Evolutionary conservation across 2,329 filamentous ascomycete genomes (phyloP).

Genomic region (Diaporthe sp.): DNA sequence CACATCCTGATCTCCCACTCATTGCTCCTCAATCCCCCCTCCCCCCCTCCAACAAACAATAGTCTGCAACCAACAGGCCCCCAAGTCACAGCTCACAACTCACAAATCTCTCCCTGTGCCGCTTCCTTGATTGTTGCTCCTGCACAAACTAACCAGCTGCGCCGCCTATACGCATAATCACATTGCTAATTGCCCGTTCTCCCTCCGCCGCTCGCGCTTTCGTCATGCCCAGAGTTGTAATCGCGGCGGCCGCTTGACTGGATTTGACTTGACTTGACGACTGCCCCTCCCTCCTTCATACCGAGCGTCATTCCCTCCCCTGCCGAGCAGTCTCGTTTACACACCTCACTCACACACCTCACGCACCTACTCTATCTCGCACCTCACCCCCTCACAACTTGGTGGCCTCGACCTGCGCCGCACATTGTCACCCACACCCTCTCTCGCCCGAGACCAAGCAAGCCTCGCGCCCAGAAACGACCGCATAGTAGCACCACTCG

Average conservation of each 20-base stretch:
- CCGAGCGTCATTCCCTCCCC: not conserved
- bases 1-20: not conserved
- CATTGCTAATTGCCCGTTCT: not conserved
- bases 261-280: not conserved
- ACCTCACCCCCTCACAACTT: not conserved
- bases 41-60: not conserved
- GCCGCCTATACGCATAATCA: slow-evolving; percentile 12
- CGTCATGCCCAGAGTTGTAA: slow-evolving; percentile 23
- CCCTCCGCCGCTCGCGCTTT: not conserved
- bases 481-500: not conserved
- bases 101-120: not conserved
- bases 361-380: not conserved
- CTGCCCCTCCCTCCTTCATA: not conserved
- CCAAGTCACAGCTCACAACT: slow-evolving; percentile 1
- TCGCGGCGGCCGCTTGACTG: slow-evolving; percentile 32
- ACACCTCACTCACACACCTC: not conserved
- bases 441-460: not conserved
- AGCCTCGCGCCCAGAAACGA: slow-evolving; percentile 22
- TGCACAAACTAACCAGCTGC: not conserved
- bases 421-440: slow-evolving; percentile 26
- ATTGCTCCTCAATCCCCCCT: not conserved
- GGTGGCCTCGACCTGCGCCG: slow-evolving; percentile 17
- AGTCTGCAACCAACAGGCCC: slow-evolving; percentile 6
- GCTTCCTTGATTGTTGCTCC: not conserved
- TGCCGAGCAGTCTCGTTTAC: slow-evolving; percentile 2